phyloP scores from a whole-genome alignment of 2,329 filamentous ascomycete species.

The Clonostachys rosea region DNA sequence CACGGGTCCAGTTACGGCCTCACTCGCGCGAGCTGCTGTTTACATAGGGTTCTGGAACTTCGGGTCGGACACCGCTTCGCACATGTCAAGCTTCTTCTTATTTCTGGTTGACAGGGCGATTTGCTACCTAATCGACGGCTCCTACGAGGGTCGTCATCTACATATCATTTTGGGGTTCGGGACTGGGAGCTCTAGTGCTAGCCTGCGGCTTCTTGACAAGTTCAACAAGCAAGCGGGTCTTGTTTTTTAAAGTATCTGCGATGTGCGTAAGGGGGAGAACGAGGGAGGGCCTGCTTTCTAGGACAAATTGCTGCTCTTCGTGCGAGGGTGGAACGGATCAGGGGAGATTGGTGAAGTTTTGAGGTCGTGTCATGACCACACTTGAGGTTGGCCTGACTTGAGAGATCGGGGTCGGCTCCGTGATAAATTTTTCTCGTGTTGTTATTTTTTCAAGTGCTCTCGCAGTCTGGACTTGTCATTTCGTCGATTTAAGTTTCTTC shows the following conservation, averaged over 20 bases:
- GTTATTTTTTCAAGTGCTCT: constrained; percentile 7
- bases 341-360: no score
- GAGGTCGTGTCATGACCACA: no score
- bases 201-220: constrained; percentile 1
- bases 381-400: no score
- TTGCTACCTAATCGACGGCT: neutral
- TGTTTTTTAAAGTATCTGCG: constrained; percentile 27
- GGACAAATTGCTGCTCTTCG: constrained; percentile 13
- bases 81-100: no score
- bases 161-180: constrained; percentile 4
- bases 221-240: constrained; percentile 19
- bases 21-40: no score
- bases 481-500: no score
- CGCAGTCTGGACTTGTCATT: no score
- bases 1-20: no score
- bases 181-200: neutral
- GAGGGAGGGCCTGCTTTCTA: constrained; percentile 21
- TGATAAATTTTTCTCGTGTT: constrained; percentile 2
- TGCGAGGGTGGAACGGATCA: neutral
- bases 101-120: neutral
- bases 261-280: constrained; percentile 14
- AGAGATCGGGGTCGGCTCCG: no score
- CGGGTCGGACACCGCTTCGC: no score
- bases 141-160: neutral
- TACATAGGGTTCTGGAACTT: no score